phyloP scores from a whole-genome alignment of 768 basidiomycete species.

The Lentinula edodes region DNA sequence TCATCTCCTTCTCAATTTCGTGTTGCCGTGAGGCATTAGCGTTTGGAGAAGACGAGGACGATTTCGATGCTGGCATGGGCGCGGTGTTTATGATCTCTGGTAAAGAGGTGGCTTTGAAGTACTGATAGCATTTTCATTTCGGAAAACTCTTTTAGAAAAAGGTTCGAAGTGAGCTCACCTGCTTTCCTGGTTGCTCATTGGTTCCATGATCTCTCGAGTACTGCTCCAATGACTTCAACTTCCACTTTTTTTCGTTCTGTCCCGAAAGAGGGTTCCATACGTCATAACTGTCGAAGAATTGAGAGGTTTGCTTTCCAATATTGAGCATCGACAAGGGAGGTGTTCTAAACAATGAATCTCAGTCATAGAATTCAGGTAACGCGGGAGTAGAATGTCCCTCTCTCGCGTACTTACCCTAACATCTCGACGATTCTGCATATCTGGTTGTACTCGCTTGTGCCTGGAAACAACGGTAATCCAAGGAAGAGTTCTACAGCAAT shows the following conservation, averaged over 20 bases:
- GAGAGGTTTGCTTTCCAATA: conserved; percentile 88
- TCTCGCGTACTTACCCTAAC: conserved; percentile 71
- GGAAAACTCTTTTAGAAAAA: too few species aligned
- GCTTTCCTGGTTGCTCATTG: conserved; percentile 96
- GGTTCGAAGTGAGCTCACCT: not conserved
- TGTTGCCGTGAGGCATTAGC: conserved; percentile 36
- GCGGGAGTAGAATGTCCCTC: not conserved
- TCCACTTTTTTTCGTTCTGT: conserved; percentile 77
- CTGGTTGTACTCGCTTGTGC: conserved; percentile 99
- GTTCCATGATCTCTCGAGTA: conserved; percentile 94
- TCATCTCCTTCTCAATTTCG: conserved; percentile 94
- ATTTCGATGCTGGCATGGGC: conserved; percentile 85
- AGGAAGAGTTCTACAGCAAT: conserved; percentile 98
- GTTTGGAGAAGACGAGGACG: conserved; percentile 25
- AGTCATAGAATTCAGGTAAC: not conserved
- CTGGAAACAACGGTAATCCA: conserved; percentile 93
- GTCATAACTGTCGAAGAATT: conserved; percentile 84
- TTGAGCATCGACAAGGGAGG: conserved; percentile 94
- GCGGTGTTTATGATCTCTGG: conserved; percentile 96
- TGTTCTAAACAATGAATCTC: conserved; percentile 43
- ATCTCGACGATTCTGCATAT: conserved; percentile 95
- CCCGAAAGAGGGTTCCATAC: conserved; percentile 59
- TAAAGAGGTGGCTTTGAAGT: conserved; percentile 90
- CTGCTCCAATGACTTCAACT: conserved; percentile 88
- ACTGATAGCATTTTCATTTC: conserved; percentile 34